phyloP scores from a whole-genome alignment of 2,329 filamentous ascomycete genomes.

The Calcarisporium arbuscula region DNA sequence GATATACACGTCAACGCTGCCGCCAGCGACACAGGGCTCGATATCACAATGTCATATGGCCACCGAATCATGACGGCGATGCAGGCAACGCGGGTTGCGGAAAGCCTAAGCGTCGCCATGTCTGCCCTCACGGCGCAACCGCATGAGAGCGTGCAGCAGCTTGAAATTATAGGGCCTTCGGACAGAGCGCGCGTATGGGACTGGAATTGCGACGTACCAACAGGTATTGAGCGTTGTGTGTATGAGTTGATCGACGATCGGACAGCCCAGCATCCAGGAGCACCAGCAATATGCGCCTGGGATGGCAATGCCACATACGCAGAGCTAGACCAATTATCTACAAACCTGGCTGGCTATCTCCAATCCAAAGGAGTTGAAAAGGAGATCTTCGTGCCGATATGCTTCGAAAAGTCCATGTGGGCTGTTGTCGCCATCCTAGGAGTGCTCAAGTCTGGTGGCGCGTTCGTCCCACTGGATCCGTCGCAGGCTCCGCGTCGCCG shows the following conservation, averaged over 20 bases:
- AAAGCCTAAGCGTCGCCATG: too few species aligned
- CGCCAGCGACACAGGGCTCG: not conserved
- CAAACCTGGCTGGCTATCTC: slow-evolving; percentile 7
- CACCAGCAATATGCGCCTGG: slow-evolving; percentile 1
- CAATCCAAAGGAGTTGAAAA: slow-evolving; percentile 14
- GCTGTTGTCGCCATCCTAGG: slow-evolving; percentile 9
- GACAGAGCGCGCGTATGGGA: too few species aligned
- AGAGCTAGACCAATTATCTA: slow-evolving; percentile 4
- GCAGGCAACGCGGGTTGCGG: too few species aligned
- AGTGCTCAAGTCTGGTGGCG: slow-evolving; percentile 10
- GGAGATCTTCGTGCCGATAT: slow-evolving; percentile 12
- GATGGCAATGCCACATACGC: slow-evolving; percentile 1
- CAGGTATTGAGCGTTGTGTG: too few species aligned
- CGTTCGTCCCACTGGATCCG: slow-evolving; percentile 10
- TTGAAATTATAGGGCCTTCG: too few species aligned
- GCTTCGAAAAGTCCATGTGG: slow-evolving; percentile 11
- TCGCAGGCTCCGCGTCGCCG: not conserved
- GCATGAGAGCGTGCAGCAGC: too few species aligned
- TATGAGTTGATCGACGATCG: too few species aligned
- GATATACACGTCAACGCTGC: not conserved
- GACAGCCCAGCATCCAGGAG: too few species aligned
- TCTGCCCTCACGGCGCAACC: too few species aligned
- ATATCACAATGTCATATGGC: too few species aligned
- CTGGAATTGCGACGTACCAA: too few species aligned
- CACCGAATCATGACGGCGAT: too few species aligned